Base-by-base conservation (phyloP, 2,329 filamentous ascomycete genomes). In the Tolypocladium cylindrosporum region DNA sequence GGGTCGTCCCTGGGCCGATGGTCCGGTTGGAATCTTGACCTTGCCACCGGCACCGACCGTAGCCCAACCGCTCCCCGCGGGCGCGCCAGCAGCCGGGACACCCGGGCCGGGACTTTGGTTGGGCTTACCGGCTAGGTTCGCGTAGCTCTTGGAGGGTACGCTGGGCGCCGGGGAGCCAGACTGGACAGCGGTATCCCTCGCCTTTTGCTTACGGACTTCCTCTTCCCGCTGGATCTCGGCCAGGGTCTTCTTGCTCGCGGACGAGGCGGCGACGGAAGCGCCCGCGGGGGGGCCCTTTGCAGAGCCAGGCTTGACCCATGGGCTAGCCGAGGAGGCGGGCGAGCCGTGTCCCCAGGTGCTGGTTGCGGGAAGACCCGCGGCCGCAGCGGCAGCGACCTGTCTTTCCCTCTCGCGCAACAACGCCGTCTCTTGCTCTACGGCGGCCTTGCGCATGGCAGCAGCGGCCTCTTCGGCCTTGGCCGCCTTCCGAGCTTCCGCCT, bases 211-310 rank as follows among this genome's bases (percentile, higher is more conserved):
- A 63, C 70, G 69, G 27, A 65, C 62, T 69, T 97, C 94, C 69
- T 99, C 94, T 74, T 99, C 94, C 62, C 92, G 92, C 71, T 97
- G 94, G 59, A 99, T 97, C 64, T 97, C 93, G 31, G 91, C 90
- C 51, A 97, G 79, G 0, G 91, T 96, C 82, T 97, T 97, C 79
- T 95, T 94, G 75, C 76, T 71, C 66, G 74, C 62, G 11, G 67
- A 55, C 1, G 71, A 56, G 16, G 59, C 56, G 14, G 65, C 54
- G 11, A 59, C 57, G 3, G 68, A 65, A 1, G 67, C 60, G 7
- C 63, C 64, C 36, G 66, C 61, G 6, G 65, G 58, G 31, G 65
- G 58, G 27, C 63, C 68, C 69, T 83, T 84, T 50, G 69, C 66
- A 3, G 77, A 73, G 1, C 76, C 73, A 3, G 86, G 84, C 72